Evolutionary conservation across 140 eudicot genomes (phyloP), one percentile per base, ranked within the genome.

Genomic region (Flaveria floridana): DNA sequence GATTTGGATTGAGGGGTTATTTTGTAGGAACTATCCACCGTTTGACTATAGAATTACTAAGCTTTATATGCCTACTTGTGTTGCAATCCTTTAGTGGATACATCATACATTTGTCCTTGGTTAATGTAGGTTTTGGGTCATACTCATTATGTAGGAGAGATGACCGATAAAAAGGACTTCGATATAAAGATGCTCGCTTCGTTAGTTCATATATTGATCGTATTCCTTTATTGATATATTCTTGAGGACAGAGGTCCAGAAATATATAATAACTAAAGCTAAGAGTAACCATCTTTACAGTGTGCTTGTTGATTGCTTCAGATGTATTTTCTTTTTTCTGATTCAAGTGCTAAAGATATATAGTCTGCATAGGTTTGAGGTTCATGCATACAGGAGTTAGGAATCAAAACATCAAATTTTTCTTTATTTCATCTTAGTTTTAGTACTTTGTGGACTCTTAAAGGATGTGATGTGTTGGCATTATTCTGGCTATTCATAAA

Each of bases 261-360:
- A 44, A 44, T 1, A 3, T 26, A 52, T 14, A 25, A 61, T 25
- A 52, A 8, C 26, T 18, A 23, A 28, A 20, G 61, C 67, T 18
- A 23, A 48, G 12, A 47, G 34, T 57, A 10, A 1, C 53, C 71
- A n/a, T 26, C 18, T 42, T 68, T 26, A 28, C 16, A 44, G 19
- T 20, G 16, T 61, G 68, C 34, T 78, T 58, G 18, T 70, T 57
- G 26, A 34, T 59, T 77, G 41, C 52, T 77, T 28, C 52, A 69
- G 51, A 42, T 30, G 5, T 6, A 28, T 63, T 26, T 42, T 11
- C 50, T 19, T 50, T 50, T 57, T 30, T 20, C 18, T 7, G 42
- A 50, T 48, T 75, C 15, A 46, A 11, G 30, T 57, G 52, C 58
- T 56, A 18, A 70, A 74, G 19, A 19, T 51, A 20, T 64, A 15